Percentiles rank a stretch among this genome's conserved stretches.
These are phyloP conservation scores for Leucocoprinus leucothites DNA, from an alignment of 768 basidiomycete species.

Conservation along the genomic window DNA sequence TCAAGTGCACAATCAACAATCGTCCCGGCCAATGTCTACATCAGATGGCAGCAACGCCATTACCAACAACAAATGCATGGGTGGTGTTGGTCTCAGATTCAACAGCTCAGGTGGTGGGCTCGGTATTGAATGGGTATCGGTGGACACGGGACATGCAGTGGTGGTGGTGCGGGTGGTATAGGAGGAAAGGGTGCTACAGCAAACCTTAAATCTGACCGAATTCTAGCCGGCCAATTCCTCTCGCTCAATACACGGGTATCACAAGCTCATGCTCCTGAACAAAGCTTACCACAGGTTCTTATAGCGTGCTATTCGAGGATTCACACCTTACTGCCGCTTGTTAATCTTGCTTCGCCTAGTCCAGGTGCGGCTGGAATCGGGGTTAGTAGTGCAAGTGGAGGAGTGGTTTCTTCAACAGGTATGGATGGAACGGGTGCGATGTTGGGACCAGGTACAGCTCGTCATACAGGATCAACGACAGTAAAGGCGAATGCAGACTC, in stretches of 20 bases:
- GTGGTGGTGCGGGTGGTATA: slow-evolving; percentile 13
- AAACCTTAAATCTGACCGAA: slow-evolving; percentile 14
- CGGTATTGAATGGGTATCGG: too few species aligned
- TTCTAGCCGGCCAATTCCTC: slow-evolving; percentile 30
- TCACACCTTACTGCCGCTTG: slow-evolving; percentile 60
- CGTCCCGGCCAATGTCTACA: slow-evolving; percentile 27
- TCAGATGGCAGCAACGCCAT: too few species aligned
- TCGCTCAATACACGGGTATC: slow-evolving; percentile 78
- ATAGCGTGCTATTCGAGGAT: slow-evolving; percentile 90
- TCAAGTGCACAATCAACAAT: slow-evolving; percentile 23
- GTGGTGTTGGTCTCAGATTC: too few species aligned
- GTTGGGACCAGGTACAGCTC: too few species aligned
- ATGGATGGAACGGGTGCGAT: neutral
- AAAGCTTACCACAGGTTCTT: slow-evolving; percentile 87
- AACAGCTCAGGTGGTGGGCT: too few species aligned
- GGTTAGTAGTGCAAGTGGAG: neutral
- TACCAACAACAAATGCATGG: too few species aligned
- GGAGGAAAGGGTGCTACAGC: neutral
- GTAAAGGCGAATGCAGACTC: too few species aligned
- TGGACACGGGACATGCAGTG: too few species aligned
- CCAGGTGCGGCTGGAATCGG: too few species aligned
- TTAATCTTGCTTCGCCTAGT: slow-evolving; percentile 32
- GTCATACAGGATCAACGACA: too few species aligned
- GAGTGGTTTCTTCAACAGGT: slow-evolving; percentile 15
- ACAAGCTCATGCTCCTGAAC: slow-evolving; percentile 86